Percentiles rank a stretch among this genome's conserved stretches.
These are phyloP conservation scores for Lactarius evosmus DNA, from an alignment of 768 basidiomycete genomes.

Conservation along the genomic window DNA sequence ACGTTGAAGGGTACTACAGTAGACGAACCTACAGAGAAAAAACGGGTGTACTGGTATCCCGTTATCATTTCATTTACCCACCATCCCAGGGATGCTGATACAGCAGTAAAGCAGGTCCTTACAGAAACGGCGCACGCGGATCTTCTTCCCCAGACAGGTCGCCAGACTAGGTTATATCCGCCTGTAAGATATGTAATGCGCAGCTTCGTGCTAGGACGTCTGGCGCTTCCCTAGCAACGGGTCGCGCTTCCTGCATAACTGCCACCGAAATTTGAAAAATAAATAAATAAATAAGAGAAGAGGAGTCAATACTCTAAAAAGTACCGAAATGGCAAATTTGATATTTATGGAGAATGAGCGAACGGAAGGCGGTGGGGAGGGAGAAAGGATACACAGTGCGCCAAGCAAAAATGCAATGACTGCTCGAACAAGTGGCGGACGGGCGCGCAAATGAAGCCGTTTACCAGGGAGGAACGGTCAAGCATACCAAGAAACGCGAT, in stretches of 20 bases:
- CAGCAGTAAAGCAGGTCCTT: neutral
- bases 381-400: neutral
- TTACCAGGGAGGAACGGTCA: neutral
- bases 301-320: neutral
- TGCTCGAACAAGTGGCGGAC: neutral
- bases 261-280: neutral
- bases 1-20: neutral
- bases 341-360: neutral
- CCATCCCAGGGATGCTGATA: neutral
- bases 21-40: neutral
- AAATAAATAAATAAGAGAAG: neutral
- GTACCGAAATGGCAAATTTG: neutral
- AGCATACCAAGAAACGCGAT: constrained; percentile 21
- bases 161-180: constrained; percentile 7
- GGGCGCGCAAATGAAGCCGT: neutral
- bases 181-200: neutral
- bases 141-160: constrained; percentile 6
- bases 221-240: neutral
- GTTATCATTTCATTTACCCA: neutral
- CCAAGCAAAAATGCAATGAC: neutral
- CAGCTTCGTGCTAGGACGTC: neutral
- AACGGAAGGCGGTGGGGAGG: neutral
- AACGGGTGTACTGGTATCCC: neutral
- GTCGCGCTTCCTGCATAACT: neutral
- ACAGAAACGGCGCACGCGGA: neutral